These are phyloP conservation scores for Komagataella populi DNA, from an alignment of 805 yeast species.

Conservation along the genomic window DNA sequence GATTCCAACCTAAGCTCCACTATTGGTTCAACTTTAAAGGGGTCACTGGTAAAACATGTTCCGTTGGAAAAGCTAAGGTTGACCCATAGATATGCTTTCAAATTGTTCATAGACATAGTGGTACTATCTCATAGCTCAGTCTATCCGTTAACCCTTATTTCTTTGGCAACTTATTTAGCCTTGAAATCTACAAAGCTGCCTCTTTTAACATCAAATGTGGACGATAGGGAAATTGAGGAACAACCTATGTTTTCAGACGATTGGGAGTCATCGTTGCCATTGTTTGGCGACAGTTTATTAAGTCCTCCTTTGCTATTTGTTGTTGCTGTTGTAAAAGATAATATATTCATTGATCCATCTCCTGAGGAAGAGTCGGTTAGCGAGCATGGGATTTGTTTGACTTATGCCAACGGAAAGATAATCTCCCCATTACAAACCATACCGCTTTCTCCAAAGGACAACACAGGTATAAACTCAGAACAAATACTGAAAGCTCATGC, in stretches of 20 bases:
- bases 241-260: conserved; percentile 88
- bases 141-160: conserved; percentile 40
- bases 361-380: conserved; percentile 79
- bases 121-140: conserved; percentile 47
- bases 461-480: conserved; percentile 40
- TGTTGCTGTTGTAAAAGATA: conserved; percentile 58
- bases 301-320: conserved; percentile 67
- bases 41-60: conserved; percentile 36
- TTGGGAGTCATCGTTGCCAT: conserved; percentile 45
- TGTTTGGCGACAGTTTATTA: conserved; percentile 22
- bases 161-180: conserved; percentile 74
- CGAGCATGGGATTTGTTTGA: conserved; percentile 67
- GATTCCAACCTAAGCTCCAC: conserved; percentile 59
- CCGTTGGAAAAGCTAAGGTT: conserved; percentile 41
- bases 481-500: conserved; percentile 39
- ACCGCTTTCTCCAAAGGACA: conserved; percentile 35
- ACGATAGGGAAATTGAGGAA: conserved; percentile 62
- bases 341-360: conserved; percentile 73
- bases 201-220: conserved; percentile 49
- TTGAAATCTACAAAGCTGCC: conserved; percentile 70
- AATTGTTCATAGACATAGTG: conserved; percentile 67
- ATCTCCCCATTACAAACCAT: conserved; percentile 63
- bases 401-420: conserved; percentile 56
- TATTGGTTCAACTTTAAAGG: conserved; percentile 47
- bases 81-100: conserved; percentile 64